Evolutionary conservation across 2,329 filamentous ascomycete genomes (phyloP).

Genomic region (Orbilia ellipsospora): DNA sequence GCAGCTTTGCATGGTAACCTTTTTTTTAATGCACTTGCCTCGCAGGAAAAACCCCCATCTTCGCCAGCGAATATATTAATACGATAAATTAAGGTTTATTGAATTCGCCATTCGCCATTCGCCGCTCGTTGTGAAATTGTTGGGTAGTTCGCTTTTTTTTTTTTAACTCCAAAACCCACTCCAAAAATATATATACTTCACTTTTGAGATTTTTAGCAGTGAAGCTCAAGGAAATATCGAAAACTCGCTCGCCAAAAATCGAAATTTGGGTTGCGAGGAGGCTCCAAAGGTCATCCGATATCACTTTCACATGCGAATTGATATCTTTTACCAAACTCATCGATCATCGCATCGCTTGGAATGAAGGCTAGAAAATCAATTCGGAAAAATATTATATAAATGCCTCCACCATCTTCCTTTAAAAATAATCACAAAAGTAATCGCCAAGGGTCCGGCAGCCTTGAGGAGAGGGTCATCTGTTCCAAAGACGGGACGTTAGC

Average conservation of each 20-base stretch:
- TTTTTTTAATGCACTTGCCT: conserved; percentile 11
- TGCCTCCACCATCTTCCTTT: conserved; percentile 31
- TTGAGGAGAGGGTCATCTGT: conserved; percentile 21
- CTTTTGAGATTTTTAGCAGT: too few species aligned
- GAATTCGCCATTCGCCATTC: too few species aligned
- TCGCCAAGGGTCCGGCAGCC: neutral
- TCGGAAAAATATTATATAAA: conserved; percentile 3
- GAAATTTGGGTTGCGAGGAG: too few species aligned
- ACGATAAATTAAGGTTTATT: too few species aligned
- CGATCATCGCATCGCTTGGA: too few species aligned
- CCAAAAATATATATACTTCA: too few species aligned
- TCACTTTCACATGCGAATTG: conserved; percentile 8
- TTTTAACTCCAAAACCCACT: too few species aligned
- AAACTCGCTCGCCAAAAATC: too few species aligned
- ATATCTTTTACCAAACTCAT: neutral
- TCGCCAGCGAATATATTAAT: neutral
- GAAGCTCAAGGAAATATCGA: too few species aligned
- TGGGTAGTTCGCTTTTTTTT: too few species aligned
- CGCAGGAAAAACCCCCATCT: neutral
- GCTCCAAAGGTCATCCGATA: conserved; percentile 2
- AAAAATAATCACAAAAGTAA: conserved; percentile 3
- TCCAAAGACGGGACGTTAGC: conserved; percentile 8
- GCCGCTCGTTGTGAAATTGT: too few species aligned
- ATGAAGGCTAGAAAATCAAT: too few species aligned
- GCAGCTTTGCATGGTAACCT: neutral